phyloP scores from a whole-genome alignment of 257 asterid genomes.

The Fraxinus cuspidata region DNA sequence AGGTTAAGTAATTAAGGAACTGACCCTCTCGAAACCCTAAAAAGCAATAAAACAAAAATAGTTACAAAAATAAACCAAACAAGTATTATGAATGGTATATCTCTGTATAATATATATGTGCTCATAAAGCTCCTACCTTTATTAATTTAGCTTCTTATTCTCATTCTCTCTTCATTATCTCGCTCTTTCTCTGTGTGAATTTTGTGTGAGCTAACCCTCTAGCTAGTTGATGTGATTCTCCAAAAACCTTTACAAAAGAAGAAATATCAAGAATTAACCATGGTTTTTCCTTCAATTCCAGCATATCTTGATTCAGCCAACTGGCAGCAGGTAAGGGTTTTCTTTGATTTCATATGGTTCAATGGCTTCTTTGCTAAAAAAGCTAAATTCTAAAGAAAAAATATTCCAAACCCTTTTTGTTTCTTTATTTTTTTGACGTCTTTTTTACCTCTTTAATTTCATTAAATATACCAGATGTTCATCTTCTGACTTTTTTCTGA shows the following conservation, averaged over 20 bases:
- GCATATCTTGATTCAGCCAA: conserved; percentile 62
- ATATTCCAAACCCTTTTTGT: conserved; percentile 45
- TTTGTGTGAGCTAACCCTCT: neutral
- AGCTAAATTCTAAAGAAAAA: conserved; percentile 49
- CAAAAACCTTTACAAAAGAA: conserved; percentile 47
- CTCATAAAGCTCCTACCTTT: conserved; percentile 52
- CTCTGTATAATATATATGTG: conserved; percentile 24
- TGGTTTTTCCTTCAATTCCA: conserved; percentile 63
- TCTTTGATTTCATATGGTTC: conserved; percentile 18
- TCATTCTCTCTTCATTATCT: conserved; percentile 38
- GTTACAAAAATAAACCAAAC: conserved; percentile 35
- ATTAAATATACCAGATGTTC: conserved; percentile 43
- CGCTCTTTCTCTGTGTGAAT: conserved; percentile 16
- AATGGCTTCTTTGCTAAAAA: conserved; percentile 55
- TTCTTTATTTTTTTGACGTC: conserved; percentile 22
- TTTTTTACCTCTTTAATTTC: conserved; percentile 27
- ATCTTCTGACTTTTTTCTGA: conserved; percentile 22
- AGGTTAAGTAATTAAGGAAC: conserved; percentile 37
- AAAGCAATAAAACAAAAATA: conserved; percentile 42
- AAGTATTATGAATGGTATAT: conserved; percentile 16
- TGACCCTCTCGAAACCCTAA: conserved; percentile 43
- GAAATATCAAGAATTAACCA: conserved; percentile 37
- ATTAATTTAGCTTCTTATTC: conserved; percentile 46
- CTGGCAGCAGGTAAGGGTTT: conserved; percentile 53
- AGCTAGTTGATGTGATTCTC: conserved; percentile 55